Conservation (phyloP, 2,329 filamentous ascomycete species). For the Penicillium sp. region DNA sequence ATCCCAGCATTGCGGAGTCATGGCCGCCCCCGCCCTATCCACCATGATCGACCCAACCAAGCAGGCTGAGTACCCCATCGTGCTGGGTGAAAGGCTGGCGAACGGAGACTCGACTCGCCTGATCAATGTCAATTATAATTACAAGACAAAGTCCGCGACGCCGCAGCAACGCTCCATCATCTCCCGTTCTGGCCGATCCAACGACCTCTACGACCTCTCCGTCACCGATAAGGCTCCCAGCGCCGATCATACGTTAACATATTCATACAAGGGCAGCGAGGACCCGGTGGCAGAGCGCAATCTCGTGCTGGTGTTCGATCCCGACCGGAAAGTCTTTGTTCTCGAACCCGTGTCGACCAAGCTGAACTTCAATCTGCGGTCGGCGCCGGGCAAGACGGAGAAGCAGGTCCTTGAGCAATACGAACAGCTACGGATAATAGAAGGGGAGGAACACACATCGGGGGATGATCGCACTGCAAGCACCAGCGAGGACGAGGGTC, state of each 20-base stretch:
- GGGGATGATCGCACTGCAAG: slow-evolving; percentile 32
- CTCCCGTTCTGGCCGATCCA: slow-evolving; percentile 30
- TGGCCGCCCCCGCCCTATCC: slow-evolving; percentile 32
- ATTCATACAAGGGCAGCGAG: slow-evolving; percentile 40
- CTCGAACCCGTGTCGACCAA: slow-evolving; percentile 76
- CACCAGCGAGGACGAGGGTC: slow-evolving; percentile 38
- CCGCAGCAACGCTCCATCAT: slow-evolving; percentile 37
- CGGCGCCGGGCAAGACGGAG: slow-evolving; percentile 61
- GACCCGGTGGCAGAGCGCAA: slow-evolving; percentile 34
- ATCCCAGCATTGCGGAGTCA: slow-evolving; percentile 13
- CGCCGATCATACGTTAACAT: slow-evolving; percentile 37
- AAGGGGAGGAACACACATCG: slow-evolving; percentile 34
- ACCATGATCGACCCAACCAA: slow-evolving; percentile 43
- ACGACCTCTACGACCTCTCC: slow-evolving; percentile 38
- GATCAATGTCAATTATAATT: slow-evolving; percentile 45
- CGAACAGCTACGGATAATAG: slow-evolving; percentile 54
- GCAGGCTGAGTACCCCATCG: slow-evolving; percentile 44
- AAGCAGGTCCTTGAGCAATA: slow-evolving; percentile 62
- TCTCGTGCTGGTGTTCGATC: slow-evolving; percentile 66
- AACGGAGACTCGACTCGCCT: slow-evolving; percentile 25
- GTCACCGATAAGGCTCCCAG: slow-evolving; percentile 41
- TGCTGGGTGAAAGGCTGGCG: slow-evolving; percentile 42
- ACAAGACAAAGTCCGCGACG: slow-evolving; percentile 42
- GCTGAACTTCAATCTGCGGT: slow-evolving; percentile 80
- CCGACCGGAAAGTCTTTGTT: slow-evolving; percentile 67